Base-by-base conservation (phyloP, 352 stramenopile genomes). In the Pythium sp. region DNA sequence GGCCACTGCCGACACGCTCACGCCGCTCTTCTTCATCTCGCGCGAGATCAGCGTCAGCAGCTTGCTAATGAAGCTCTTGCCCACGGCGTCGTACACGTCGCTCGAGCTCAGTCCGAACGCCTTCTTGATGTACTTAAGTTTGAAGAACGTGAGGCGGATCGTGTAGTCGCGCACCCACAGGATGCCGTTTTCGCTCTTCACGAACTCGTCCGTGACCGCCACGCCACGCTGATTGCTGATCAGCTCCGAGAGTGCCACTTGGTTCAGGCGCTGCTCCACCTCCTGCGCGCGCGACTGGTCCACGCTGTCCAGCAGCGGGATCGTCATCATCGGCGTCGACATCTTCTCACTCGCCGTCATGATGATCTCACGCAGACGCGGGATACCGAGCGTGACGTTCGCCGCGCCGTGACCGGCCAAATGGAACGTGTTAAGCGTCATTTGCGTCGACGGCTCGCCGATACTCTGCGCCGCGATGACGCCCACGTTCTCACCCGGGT, bases 351-450 rank as follows among this genome's bases (percentile, higher is more conserved):
- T 98, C 34, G 98, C 98, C 54, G 98, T 99, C 98, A 99, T 99
- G 69, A 99, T 99, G 69, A 99, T 99, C 87, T 99, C 98, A 72
- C 98, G 89, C 74, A 99, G 79, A 77, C 98, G 97, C 59, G 98
- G 98, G 74, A 99, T 99, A 75, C 98, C 97, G 49, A 99, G 85
- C 34, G 98, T 99, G 51, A 99, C 98, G 82, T 99, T 99, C 49
- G 97, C 98, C 43, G 97, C 98, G 75, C 98, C 97, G 74, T 98
- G 94, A 54, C 98, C 98, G 58, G 98, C 98, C 77, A 99, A 89
- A 76, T 99, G 98, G 84, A 99, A 99, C 38, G 98, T 99, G 85
- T 99, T 99, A 11, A 99, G 88, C 62, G 98, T 99, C 98, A 99
- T 99, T 80, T 99, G 98, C 7, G 98, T 99, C 36, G 97, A 99